Base-by-base conservation (phyloP, 2,329 filamentous ascomycete genomes). In the Trichoderma lentiforme region DNA sequence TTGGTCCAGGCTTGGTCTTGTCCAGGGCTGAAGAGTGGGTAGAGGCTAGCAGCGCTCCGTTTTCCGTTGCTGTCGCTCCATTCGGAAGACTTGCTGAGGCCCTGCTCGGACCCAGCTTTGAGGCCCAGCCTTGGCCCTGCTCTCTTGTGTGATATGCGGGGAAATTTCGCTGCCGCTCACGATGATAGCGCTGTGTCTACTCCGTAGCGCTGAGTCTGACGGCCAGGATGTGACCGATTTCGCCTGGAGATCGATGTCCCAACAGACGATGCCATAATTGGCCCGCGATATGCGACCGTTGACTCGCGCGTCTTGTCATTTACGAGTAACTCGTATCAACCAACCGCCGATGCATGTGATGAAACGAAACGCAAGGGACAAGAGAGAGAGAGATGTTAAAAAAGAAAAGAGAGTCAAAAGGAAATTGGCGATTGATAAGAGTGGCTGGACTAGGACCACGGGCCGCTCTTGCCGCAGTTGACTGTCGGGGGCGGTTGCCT, bases 1-100 rank as follows among this genome's bases (percentile, higher is more conserved):
- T 70, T 62, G 67, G 63, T 66, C 63, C n/a, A 36, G 30, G 47
- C 43, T 34, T 34, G 39, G 57, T 70, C 66, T 36, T 43, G 53
- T 61, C 66, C 66, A 69, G 57, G 67, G 67, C 67, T 70, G 67
- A 70, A 70, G 67, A 70, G 67, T 70, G 57, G 67, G 47, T 53
- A 36, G 21, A 36, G 39, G 21, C 67, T 30, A 62, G 43, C 0
- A 68, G 32, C 32, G 65, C 65, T 58, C 65, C 56, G 66, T 61
- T 47, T 24, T 69, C 66, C 56, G 66, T 63, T 7, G 36, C 65
- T 32, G 65, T 63, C n/a, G 56, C 66, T 32, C 67, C 56, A 53
- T 61, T 69, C 65, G 53, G 65, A 70, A 53, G 67, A 34, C 67
- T 51, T 53, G 39, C 67, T 53, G 28, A 36, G 56, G 39, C 67